Conservation (phyloP, 768 basidiomycete genomes). For the Auricularia sp. region DNA sequence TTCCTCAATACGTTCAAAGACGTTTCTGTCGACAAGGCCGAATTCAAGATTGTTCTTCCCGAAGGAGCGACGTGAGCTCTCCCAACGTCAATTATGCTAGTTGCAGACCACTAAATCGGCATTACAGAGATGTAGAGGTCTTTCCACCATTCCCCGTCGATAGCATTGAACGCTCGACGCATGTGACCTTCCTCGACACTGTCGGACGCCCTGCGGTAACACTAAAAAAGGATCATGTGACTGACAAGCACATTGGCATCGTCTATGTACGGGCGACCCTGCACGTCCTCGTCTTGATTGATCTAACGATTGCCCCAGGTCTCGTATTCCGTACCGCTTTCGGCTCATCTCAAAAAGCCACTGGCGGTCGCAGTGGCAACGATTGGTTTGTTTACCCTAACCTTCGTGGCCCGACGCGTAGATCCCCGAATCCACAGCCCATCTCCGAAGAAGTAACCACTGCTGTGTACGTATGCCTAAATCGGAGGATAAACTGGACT, state of each 20-base stretch:
- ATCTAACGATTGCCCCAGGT: slow-evolving; percentile 40
- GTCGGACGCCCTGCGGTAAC: slow-evolving; percentile 72
- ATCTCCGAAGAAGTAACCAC: slow-evolving; percentile 1
- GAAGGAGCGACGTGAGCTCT: slow-evolving; percentile 86
- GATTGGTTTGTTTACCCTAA: slow-evolving; percentile 50
- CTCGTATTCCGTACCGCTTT: slow-evolving; percentile 71
- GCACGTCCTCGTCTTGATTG: background rate
- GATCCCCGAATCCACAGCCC: slow-evolving; percentile 37
- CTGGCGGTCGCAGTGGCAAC: slow-evolving; percentile 64
- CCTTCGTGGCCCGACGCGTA: slow-evolving; percentile 37
- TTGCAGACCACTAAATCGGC: slow-evolving; percentile 5
- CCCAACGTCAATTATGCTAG: background rate
- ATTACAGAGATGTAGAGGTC: slow-evolving; percentile 63
- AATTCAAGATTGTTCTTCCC: slow-evolving; percentile 73
- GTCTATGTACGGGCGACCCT: slow-evolving; percentile 59
- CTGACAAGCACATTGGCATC: slow-evolving; percentile 64
- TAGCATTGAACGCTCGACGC: slow-evolving; percentile 48
- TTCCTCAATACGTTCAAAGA: slow-evolving; percentile 75
- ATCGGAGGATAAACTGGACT: background rate
- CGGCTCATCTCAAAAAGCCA: slow-evolving; percentile 82
- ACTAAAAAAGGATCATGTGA: slow-evolving; percentile 62
- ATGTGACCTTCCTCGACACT: slow-evolving; percentile 86
- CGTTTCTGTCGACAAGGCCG: slow-evolving; percentile 69
- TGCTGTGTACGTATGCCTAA: background rate
- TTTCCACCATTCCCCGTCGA: slow-evolving; percentile 68